A percentile compares a stretch with the other conserved stretches of the same genome.
phyloP scores from a whole-genome alignment of 352 stramenopile species.

The Thalassiosira sp. region DNA sequence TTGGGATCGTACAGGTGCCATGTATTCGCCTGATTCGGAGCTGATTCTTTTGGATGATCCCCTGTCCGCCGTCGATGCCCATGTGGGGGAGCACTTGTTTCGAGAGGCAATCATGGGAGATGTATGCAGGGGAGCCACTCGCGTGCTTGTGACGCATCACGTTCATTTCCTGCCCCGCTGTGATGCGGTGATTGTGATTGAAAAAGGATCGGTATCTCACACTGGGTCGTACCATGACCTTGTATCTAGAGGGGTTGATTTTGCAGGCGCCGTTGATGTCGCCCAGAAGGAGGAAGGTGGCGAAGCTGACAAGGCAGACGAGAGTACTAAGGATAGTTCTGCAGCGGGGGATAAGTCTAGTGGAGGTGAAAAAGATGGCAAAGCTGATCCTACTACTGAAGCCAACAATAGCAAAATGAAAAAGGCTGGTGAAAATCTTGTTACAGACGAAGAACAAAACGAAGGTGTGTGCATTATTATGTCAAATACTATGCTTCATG shows the following conservation, averaged over 20 bases:
- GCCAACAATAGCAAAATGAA: conserved; percentile 45
- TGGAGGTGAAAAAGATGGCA: conserved; percentile 20
- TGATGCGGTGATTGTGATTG: conserved; percentile 81
- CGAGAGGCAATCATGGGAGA: conserved; percentile 86
- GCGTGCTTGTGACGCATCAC: conserved; percentile 83
- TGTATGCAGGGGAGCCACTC: conserved; percentile 57
- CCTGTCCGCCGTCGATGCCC: conserved; percentile 93
- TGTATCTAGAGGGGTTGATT: conserved; percentile 67
- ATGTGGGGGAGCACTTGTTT: conserved; percentile 94
- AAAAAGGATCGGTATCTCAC: conserved; percentile 70
- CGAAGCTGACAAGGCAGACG: conserved; percentile 17
- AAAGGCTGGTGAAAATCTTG: conserved; percentile 72
- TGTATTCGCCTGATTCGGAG: conserved; percentile 66
- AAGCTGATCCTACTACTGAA: conserved; percentile 21
- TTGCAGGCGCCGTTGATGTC: conserved; percentile 76
- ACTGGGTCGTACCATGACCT: conserved; percentile 75
- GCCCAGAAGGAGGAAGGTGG: conserved; percentile 47
- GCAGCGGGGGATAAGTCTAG: conserved; percentile 2
- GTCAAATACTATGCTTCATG: too few relatives aligned
- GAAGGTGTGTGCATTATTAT: too few relatives aligned
- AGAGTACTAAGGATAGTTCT: conserved; percentile 8
- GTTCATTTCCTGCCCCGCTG: conserved; percentile 79
- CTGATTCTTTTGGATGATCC: conserved; percentile 92
- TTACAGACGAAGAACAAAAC: conserved; percentile 72
- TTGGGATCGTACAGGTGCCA: too few relatives aligned